Base-by-base conservation (phyloP, 768 basidiomycete species). In the Fomitopsis pulvina region DNA sequence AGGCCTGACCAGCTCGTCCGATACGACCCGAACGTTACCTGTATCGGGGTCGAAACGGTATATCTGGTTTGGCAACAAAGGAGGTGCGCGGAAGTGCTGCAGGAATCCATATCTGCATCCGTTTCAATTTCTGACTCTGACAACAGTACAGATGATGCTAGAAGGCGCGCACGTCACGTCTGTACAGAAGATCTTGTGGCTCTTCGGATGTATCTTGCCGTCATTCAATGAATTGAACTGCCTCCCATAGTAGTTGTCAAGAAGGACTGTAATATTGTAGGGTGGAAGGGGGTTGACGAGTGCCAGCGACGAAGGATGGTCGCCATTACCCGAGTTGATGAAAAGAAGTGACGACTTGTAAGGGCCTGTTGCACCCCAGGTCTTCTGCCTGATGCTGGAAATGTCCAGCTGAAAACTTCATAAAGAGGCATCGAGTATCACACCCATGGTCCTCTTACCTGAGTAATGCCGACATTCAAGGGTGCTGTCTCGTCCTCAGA, bases 191-290 rank as follows among this genome's bases (percentile, higher is more conserved):
- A 90, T 56, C 34, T 77, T 77, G 30, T 80, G 80, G 52, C 76
- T 84, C 4, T 66, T 65, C 1, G 84, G 85, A 46, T 87, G 81
- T 4, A 88, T 70, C 57, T 86, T 88, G 52, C 85, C 72, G 54
- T 92, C 88, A 61, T 90, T 87, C 43, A 91, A 62, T 1, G 87
- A 87, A 64, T 86, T 89, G 68, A 89, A 92, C 56, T 88, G 86
- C 2, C 85, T 71, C 1, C 87, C 87, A 57, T 78, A 85, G 66
- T 75, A 87, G 67, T 89, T 91, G 66, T 90, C 85, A 52, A 91
- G 63, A 16, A 91, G 63, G 22, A 85, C 75, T 0, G 84, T 88
- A 2, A 76, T 67, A 48, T 88, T 85, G 65, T 81, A 72, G 0
- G 87, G 87, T 7, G 76, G 61, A 2, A 58, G 61, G 0, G 86